Base-by-base conservation (phyloP, 805 yeast species). In the Cyberlindnera xylosilytica region DNA sequence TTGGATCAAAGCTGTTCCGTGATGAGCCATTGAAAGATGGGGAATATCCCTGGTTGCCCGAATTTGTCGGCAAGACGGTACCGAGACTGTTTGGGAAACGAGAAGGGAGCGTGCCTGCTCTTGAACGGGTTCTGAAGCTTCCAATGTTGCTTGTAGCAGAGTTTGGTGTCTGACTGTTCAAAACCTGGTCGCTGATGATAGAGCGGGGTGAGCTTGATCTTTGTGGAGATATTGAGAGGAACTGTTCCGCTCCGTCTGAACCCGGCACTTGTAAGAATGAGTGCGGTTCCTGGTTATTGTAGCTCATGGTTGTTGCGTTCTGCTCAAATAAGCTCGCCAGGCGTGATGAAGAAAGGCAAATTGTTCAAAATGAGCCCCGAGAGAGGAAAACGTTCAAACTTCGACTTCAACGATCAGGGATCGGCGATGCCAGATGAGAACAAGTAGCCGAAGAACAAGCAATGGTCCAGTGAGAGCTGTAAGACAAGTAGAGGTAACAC, bases 41-140 rank as follows among this genome's bases (percentile, higher is more conserved):
- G 6, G 58, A 39, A 34, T 38, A 50, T 8, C 44, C 31, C 23
- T 36, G 52, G 10, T 10, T 10, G n/a, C 10, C 24, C 20, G 35
- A 35, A 32, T 34, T 27, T 12, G 29, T 23, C 20, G 50, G 35
- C 11, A 49, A 43, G 44, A 59, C 45, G 52, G 64, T 41, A 38
- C 57, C 41, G 50, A 54, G 10, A 52, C 50, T 47, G 23, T 51
- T 60, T 19, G 69, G 58, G 33, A 81, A 70, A 36, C 82, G 65
- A 17, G 89, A 79, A 8, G 93, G 91, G 36, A 86, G 65, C 12
- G 95, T 86, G 3, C 93, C 93, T 2, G 93, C 85, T 50, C 95
- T 72, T 34, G 84, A 78, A 47, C 93, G 72, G 13, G 77, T 69
- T 52, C 78, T 65, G 39, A 68, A 60, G 19, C 60, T 58, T 3